Conservation (phyloP, 179 eudicot species). For the Spergularia azorica region DNA sequence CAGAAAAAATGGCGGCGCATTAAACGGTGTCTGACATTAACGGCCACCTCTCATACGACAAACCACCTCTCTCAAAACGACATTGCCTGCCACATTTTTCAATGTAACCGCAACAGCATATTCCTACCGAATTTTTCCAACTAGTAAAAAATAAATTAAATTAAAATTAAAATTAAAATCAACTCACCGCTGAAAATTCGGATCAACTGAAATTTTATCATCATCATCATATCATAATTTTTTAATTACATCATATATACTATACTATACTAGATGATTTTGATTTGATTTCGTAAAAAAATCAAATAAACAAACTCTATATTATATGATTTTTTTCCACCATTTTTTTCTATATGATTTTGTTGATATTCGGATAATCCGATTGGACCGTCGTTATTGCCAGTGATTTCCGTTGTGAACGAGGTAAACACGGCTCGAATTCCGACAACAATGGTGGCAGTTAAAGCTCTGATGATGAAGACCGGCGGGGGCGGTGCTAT, state of each 20-base stretch:
- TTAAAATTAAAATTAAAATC: not conserved
- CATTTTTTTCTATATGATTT: not conserved
- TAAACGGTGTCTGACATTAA: not conserved
- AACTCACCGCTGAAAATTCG: slow-evolving; percentile 2
- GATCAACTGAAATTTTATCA: slow-evolving; percentile 16
- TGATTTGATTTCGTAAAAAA: not conserved
- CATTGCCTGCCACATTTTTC: not conserved
- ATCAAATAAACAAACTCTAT: slow-evolving; percentile 1
- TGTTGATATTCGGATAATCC: not conserved
- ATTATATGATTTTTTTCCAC: not conserved
- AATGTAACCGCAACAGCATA: not conserved
- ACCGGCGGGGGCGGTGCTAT: slow-evolving; percentile 17
- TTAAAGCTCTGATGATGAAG: slow-evolving; percentile 18
- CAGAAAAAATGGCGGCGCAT: slow-evolving; percentile 20
- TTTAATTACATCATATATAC: not conserved
- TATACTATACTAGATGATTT: slow-evolving; percentile 9
- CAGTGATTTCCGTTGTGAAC: slow-evolving; percentile 57
- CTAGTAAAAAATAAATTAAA: not conserved
- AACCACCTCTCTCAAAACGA: not conserved
- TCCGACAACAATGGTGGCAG: slow-evolving; percentile 38
- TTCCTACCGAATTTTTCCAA: not conserved
- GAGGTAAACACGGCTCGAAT: slow-evolving; percentile 44
- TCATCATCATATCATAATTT: slow-evolving; percentile 22
- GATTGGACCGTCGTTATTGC: slow-evolving; percentile 39
- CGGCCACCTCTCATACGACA: slow-evolving; percentile 5